Conservation (phyloP, 2,329 filamentous ascomycete species). For the Aspergillus pseudoterreus region DNA sequence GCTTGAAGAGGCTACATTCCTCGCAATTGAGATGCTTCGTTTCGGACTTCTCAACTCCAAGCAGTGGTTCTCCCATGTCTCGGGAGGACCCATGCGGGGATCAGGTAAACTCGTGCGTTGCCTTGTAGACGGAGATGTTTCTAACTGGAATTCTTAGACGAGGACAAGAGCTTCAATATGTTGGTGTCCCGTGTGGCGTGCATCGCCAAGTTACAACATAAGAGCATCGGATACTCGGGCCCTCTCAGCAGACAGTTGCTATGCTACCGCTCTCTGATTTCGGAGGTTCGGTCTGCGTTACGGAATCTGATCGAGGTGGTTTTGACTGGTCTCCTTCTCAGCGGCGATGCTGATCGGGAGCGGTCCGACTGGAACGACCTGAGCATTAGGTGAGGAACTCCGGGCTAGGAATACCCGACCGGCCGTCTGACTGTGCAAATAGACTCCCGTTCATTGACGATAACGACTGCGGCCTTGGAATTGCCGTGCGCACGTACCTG, state of each 20-base stretch:
- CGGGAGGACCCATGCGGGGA: slow-evolving; percentile 58
- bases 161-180: slow-evolving; percentile 73
- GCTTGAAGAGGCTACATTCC: slow-evolving; percentile 72
- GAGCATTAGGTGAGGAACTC: slow-evolving; percentile 61
- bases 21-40: slow-evolving; percentile 81
- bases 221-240: slow-evolving; percentile 86
- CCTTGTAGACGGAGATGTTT: neutral
- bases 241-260: slow-evolving; percentile 87
- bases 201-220: slow-evolving; percentile 75
- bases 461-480: slow-evolving; percentile 45
- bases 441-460: slow-evolving; percentile 45
- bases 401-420: slow-evolving; percentile 3
- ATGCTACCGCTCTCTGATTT: slow-evolving; percentile 78
- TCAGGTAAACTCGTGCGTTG: slow-evolving; percentile 33
- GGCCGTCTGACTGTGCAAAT: neutral
- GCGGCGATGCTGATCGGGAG: slow-evolving; percentile 71
- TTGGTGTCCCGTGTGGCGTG: slow-evolving; percentile 84
- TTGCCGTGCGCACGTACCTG: slow-evolving; percentile 47
- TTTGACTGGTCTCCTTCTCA: slow-evolving; percentile 73
- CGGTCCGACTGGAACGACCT: slow-evolving; percentile 65
- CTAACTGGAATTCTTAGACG: slow-evolving; percentile 44
- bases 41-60: slow-evolving; percentile 73
- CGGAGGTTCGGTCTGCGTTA: slow-evolving; percentile 71
- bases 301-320: slow-evolving; percentile 83
- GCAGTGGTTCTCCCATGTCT: slow-evolving; percentile 57